Base-by-base conservation (phyloP, 495 filamentous ascomycete species). In the Podospora bellae-mahoneyi region DNA sequence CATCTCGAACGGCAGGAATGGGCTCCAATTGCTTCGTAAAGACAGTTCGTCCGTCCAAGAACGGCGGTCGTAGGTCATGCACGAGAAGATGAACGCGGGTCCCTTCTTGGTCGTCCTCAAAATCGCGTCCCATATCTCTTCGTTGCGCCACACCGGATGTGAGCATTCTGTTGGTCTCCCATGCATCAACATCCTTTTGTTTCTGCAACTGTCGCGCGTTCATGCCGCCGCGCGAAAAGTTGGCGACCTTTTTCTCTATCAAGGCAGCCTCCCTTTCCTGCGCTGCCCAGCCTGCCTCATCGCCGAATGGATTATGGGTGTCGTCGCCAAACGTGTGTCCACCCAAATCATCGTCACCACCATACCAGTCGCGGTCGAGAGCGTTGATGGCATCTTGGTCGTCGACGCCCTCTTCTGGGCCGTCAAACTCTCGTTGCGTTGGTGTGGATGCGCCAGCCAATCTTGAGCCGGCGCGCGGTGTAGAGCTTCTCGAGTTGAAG, bases 91-190 rank as follows among this genome's bases (percentile, higher is more conserved):
- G 96, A 30, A 97, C 87, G 63, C 96, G 85, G 10, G 91, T 97
- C 26, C 85, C 91, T 73, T 98, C 95, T 60, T 97, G 90, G 70
- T 99, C 95, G 61, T 97, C 94, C 67, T 90, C 87, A 67, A 96
- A 94, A 71, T 94, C 92, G 26, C 85, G 83, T 34, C 90, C 88
- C 71, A 91, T 86, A 71, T 94, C 91, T 68, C 92, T 83, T 78
- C 94, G 81, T 77, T 98, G 96, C 18, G 96, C 96, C 60, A 98
- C 94, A 64, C 93, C 94, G 15, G 93, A 97, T 0, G 93, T 96
- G 57, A 98, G 88, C 96, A 99, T 97, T 53, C 95, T 92, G 79
- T 99, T 98, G 18, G 93, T 94, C 77, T 99, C 95, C 95, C 95
- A 99, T 30, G 92, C 93, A 83, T 99, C 95, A 27, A 91, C 90